Evolutionary conservation across 768 basidiomycete species (phyloP).

Genomic region (Lactarius hatsudake): DNA sequence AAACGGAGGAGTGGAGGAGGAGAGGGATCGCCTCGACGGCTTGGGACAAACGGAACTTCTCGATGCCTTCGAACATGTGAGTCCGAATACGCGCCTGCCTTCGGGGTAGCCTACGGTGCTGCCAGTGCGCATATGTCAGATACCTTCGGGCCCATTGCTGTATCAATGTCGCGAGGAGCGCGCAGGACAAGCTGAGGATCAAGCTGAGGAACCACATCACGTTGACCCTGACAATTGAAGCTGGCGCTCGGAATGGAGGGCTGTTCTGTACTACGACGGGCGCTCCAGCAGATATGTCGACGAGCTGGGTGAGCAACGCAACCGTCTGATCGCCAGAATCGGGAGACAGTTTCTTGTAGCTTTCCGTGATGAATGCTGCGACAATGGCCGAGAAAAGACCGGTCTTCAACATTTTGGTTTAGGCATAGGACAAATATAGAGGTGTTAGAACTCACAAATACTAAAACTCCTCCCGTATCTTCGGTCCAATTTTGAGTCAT

Average conservation of each 20-base stretch:
- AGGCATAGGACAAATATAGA: too few species aligned
- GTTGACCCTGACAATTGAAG: background rate
- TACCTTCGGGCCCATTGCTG: background rate
- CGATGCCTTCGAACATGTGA: background rate
- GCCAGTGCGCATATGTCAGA: background rate
- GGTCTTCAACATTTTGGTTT: background rate
- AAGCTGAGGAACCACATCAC: background rate
- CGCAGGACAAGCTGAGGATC: background rate
- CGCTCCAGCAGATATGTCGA: background rate
- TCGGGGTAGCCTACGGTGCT: background rate
- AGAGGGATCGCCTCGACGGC: background rate
- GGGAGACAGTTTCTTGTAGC: background rate
- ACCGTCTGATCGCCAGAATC: background rate
- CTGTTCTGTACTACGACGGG: background rate
- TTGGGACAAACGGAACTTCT: background rate
- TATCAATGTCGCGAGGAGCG: background rate
- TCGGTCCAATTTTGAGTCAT: background rate
- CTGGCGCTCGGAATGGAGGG: background rate
- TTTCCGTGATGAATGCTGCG: slow-evolving; percentile 1
- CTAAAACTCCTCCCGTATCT: background rate
- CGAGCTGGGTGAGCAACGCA: background rate
- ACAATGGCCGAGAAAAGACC: background rate
- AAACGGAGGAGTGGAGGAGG: background rate
- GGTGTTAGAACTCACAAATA: background rate
- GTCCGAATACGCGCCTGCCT: background rate